A percentile compares a stretch with the other conserved stretches of the same genome.
Conservation (phyloP, 164 flowering plant species). For the Cinnamomum micranthum region DNA sequence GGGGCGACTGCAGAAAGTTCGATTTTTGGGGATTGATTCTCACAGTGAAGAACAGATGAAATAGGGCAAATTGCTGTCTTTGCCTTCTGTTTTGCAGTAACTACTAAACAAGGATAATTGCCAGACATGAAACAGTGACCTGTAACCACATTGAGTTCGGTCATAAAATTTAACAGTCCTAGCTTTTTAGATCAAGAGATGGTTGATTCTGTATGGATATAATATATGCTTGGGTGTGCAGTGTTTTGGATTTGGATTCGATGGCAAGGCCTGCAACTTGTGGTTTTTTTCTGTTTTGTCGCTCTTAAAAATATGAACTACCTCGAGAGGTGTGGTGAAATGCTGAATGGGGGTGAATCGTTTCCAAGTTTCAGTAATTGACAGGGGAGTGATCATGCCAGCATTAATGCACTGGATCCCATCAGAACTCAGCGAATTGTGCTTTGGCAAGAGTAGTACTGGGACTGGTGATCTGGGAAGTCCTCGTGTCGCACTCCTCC, state of each 20-base stretch:
- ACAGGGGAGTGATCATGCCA: not conserved
- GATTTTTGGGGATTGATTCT: too few species aligned
- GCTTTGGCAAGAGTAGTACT: not conserved
- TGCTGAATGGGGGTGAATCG: too few species aligned
- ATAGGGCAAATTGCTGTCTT: not conserved
- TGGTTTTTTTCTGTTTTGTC: not conserved
- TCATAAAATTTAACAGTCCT: not conserved
- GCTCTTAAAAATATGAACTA: too few species aligned
- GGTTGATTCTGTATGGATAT: not conserved
- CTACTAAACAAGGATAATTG: not conserved
- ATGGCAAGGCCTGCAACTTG: not conserved
- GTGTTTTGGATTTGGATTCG: not conserved
- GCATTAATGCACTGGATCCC: not conserved
- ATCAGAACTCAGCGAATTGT: not conserved
- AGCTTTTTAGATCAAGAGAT: not conserved
- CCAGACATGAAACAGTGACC: not conserved
- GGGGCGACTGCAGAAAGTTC: too few species aligned
- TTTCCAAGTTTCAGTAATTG: not conserved
- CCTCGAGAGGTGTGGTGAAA: too few species aligned
- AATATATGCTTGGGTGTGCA: not conserved
- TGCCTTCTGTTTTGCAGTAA: not conserved
- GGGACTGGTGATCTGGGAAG: not conserved
- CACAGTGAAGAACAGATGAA: too few species aligned
- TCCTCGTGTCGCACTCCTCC: constrained; percentile 3
- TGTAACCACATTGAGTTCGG: not conserved